Conservation (phyloP, 148 eudicot genomes). For the Nepenthes gracilis region DNA sequence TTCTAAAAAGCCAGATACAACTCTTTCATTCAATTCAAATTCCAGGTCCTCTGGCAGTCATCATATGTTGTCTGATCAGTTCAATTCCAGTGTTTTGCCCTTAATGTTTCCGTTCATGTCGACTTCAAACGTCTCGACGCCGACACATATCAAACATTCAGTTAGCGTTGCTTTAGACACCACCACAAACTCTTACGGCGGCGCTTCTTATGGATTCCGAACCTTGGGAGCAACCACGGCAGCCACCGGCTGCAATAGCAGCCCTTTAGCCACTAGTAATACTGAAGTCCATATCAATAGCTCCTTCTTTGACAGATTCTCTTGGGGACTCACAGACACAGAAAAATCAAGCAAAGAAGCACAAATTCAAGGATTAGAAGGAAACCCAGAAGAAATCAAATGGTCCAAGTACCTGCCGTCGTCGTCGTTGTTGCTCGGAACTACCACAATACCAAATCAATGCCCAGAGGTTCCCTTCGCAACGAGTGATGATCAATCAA, state of each 20-base stretch:
- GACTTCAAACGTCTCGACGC: conserved; percentile 2
- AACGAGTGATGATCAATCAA: conserved; percentile 8
- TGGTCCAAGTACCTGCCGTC: conserved; percentile 63
- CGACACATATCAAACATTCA: conserved; percentile 6
- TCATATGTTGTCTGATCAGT: conserved; percentile 15
- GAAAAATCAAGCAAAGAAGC: conserved; percentile 18
- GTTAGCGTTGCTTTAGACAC: conserved; percentile 3
- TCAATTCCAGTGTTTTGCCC: conserved; percentile 16
- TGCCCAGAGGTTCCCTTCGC: conserved; percentile 8
- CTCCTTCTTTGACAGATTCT: conserved; percentile 28
- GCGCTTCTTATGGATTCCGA: conserved; percentile 2
- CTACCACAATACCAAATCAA: conserved; percentile 11
- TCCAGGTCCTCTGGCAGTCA: conserved; percentile 3
- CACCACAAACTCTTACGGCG: conserved; percentile 5
- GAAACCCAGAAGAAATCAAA: conserved; percentile 46
- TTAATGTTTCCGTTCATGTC: conserved; percentile 29
- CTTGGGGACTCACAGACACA: conserved; percentile 32
- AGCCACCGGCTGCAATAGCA: conserved; percentile 9
- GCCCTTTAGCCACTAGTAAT: not conserved
- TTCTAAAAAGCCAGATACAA: conserved; percentile 9
- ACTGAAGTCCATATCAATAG: conserved; percentile 1
- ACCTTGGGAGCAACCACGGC: conserved; percentile 1
- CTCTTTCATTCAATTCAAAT: conserved; percentile 23
- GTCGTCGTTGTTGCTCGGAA: conserved; percentile 24
- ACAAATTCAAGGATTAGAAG: conserved; percentile 15